Evolutionary conservation across 345 rosid genomes (phyloP).

Genomic region (Ceriops zippeliana): DNA sequence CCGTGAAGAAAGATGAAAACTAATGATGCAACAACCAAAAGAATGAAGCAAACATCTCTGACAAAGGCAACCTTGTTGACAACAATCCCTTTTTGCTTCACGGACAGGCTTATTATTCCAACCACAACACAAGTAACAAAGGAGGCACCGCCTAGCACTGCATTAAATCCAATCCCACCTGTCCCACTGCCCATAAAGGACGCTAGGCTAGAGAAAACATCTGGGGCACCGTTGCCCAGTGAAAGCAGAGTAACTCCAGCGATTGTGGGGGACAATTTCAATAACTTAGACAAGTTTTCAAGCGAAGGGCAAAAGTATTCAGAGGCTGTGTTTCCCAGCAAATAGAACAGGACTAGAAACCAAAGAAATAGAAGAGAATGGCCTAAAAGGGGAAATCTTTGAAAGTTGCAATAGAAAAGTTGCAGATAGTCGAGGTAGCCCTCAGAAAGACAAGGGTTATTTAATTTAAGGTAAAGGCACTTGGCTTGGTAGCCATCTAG

Average conservation of each 20-base stretch:
- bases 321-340: constrained; percentile 84
- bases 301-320: constrained; percentile 86
- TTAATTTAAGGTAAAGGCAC: constrained; percentile 19
- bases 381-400: constrained; percentile 47
- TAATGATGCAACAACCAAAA: constrained; percentile 54
- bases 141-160: constrained; percentile 69
- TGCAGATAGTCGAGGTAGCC: constrained; percentile 68
- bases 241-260: constrained; percentile 92
- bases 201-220: constrained; percentile 70
- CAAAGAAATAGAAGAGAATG: constrained; percentile 48
- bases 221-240: constrained; percentile 90
- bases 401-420: constrained; percentile 66
- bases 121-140: constrained; percentile 82
- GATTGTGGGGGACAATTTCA: constrained; percentile 77
- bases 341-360: constrained; percentile 74
- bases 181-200: constrained; percentile 62
- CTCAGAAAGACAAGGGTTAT: constrained; percentile 50
- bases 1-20: constrained; percentile 46
- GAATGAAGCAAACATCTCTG: constrained; percentile 63
- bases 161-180: constrained; percentile 56
- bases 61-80: constrained; percentile 55
- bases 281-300: constrained; percentile 55
- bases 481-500: constrained; percentile 47
- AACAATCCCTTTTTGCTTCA: constrained; percentile 30
- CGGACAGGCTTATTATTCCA: constrained; percentile 53